phyloP scores from a whole-genome alignment of 1,284 basidiomycete genomes.

The Tilletia indica region DNA sequence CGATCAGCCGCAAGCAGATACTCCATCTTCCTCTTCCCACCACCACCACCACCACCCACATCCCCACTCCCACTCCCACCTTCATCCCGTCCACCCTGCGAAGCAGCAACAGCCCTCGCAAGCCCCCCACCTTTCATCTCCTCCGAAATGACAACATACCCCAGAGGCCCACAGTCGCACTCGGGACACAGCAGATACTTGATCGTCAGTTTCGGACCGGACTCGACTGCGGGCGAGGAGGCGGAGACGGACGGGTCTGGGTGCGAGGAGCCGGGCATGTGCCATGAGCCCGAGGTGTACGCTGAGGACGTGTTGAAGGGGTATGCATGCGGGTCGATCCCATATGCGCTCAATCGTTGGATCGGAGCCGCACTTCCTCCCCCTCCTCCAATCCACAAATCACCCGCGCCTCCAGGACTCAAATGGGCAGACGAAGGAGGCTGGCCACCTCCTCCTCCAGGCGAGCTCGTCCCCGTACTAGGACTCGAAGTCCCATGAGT shows the following conservation, averaged over 20 bases:
- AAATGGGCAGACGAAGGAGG: background rate
- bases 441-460: too few relatives aligned
- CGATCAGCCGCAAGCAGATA: constrained; percentile 47
- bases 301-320: constrained; percentile 15
- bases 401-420: background rate
- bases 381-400: background rate
- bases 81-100: constrained; percentile 27
- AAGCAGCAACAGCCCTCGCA: constrained; percentile 34
- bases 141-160: constrained; percentile 43
- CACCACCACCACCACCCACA: constrained; percentile 20
- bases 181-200: constrained; percentile 54
- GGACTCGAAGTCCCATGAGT: background rate
- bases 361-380: background rate
- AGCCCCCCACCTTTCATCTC: constrained; percentile 40
- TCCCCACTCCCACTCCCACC: constrained; percentile 32
- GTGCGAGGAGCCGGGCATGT: background rate
- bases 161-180: constrained; percentile 52
- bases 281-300: background rate
- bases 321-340: constrained; percentile 15
- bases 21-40: constrained; percentile 19
- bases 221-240: background rate
- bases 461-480: background rate
- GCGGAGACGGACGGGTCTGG: background rate
- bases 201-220: constrained; percentile 29
- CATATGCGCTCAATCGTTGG: background rate